Conservation (phyloP, 1,139 yeast species). For the Geotrichum histeridarum region DNA sequence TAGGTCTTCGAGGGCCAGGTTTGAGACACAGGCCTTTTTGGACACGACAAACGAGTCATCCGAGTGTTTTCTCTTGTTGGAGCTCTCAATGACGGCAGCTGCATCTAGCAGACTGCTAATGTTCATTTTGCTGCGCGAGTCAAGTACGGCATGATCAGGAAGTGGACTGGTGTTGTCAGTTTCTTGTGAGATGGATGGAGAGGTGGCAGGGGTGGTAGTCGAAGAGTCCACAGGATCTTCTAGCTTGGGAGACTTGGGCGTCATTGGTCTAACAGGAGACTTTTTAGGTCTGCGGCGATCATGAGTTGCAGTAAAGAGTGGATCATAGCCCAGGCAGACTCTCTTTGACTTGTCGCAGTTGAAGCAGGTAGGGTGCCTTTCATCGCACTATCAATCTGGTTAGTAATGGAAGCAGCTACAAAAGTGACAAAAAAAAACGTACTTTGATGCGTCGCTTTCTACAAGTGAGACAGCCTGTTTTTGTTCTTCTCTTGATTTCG, state of each 20-base stretch:
- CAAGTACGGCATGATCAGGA: conserved; percentile 6
- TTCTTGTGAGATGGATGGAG: conserved; percentile 1
- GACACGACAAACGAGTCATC: neutral
- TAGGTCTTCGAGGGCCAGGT: conserved; percentile 8
- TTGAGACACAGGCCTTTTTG: neutral
- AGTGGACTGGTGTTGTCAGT: conserved; percentile 5
- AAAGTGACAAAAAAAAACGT: conserved; percentile 7
- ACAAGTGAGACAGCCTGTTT: conserved; percentile 74
- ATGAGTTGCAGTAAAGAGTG: conserved; percentile 29
- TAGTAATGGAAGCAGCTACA: neutral
- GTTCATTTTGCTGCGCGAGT: conserved; percentile 23
- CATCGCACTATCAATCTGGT: conserved; percentile 48
- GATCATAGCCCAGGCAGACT: conserved; percentile 62
- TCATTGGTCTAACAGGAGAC: conserved; percentile 7
- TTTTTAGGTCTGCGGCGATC: conserved; percentile 21
- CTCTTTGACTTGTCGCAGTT: conserved; percentile 70
- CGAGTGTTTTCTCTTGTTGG: conserved; percentile 1
- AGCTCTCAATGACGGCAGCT: conserved; percentile 27
- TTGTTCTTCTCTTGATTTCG: conserved; percentile 45
- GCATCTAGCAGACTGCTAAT: conserved; percentile 32
- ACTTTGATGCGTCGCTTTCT: conserved; percentile 55
- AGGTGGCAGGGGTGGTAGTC: neutral
- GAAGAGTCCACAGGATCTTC: neutral
- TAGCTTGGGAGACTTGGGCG: neutral
- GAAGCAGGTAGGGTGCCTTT: conserved; percentile 64